Base-by-base conservation (phyloP, 768 basidiomycete genomes). In the Mycena capillaripes region DNA sequence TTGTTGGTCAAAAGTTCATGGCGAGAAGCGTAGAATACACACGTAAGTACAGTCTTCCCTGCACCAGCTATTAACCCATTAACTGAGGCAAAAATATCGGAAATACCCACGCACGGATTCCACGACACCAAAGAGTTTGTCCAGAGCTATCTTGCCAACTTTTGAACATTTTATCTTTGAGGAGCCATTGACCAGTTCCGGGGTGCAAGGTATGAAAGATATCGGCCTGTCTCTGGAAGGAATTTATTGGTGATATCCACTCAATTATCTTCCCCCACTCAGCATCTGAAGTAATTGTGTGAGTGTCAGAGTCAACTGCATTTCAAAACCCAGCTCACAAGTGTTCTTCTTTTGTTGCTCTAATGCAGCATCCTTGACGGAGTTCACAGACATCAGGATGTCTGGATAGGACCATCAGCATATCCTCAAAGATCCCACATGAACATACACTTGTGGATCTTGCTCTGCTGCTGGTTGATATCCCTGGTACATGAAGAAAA, bases 31-130 rank as follows among this genome's bases (percentile, higher is more conserved):
- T 36, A 3, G 21, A 57, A 29, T 10, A 36, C 56, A n/a, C n/a
- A 57, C 56, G 19, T 21, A 38, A 57, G 56, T 10, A 57, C 34
- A 38, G 56, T 57, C 56, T 57, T 57, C n/a, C 56, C 56, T 23
- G 34, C 56, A 19, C 56, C 56, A 19, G 56, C 56, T 57, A n/a
- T n/a, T n/a, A n/a, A n/a, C n/a, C n/a, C n/a, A n/a, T n/a, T n/a
- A n/a, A n/a, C n/a, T n/a, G n/a, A 16, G 14, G 23, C 23, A 36
- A n/a, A 38, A 14, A 1, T 2, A 36, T n/a, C 2, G 27, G 0
- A n/a, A 25, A 21, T n/a, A 23, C 34, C 11, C 12, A 7, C n/a
- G n/a, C 29, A 57, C 56, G 56, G 21, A 57, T 57, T 25, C 56
- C 34, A 16, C 34, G n/a, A n/a, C 56, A 57, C 56, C 56, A 57